These are phyloP conservation scores for Nyctanthes arbortristis DNA, from an alignment of 257 asterid genomes.

Conservation along the genomic window DNA sequence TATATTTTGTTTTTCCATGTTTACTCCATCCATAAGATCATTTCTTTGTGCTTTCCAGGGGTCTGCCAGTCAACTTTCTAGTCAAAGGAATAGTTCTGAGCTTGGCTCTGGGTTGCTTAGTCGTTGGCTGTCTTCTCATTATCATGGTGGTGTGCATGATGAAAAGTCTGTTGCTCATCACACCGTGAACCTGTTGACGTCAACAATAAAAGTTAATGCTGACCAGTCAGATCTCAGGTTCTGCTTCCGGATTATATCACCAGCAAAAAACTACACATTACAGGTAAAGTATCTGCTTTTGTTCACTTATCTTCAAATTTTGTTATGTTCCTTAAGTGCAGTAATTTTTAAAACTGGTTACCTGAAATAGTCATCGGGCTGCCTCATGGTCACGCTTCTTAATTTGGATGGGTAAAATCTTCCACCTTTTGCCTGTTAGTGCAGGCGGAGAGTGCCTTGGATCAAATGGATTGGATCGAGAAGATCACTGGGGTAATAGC, in stretches of 20 bases:
- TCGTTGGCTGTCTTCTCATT: conserved; percentile 97
- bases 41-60: conserved; percentile 49
- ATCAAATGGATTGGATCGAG: conserved; percentile 99
- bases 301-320: conserved; percentile 18
- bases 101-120: conserved; percentile 95
- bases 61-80: conserved; percentile 75
- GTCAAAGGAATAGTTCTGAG: conserved; percentile 96
- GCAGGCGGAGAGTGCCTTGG: conserved; percentile 98
- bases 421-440: conserved; percentile 36
- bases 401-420: conserved; percentile 26
- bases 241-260: conserved; percentile 97
- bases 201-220: conserved; percentile 96
- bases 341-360: neutral
- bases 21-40: conserved; percentile 10
- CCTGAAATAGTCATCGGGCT: neutral
- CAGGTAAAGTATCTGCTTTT: conserved; percentile 55
- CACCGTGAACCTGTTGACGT: conserved; percentile 93
- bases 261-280: conserved; percentile 93
- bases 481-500: conserved; percentile 98
- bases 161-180: conserved; percentile 99
- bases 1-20: conserved; percentile 13
- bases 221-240: conserved; percentile 98
- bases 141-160: conserved; percentile 97
- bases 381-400: conserved; percentile 23
- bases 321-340: neutral